These are phyloP conservation scores for Byssochlamys sp. DNA, from an alignment of 2,329 filamentous ascomycete species.

Conservation along the genomic window DNA sequence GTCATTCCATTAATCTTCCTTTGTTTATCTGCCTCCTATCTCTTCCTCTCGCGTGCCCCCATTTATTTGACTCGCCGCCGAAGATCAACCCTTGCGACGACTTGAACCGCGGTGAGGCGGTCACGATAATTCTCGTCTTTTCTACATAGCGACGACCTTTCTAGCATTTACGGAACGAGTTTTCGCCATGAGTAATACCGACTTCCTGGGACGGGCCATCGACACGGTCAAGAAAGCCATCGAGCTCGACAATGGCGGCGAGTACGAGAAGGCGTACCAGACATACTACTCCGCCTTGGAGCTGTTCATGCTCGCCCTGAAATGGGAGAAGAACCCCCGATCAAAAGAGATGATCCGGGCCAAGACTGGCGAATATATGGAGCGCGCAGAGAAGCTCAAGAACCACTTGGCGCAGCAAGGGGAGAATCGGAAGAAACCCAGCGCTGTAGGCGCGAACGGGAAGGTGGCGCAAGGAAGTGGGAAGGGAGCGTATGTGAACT, in stretches of 20 bases:
- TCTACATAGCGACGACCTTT: conserved; percentile 4
- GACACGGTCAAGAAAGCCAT: conserved; percentile 96
- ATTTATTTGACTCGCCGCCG: neutral
- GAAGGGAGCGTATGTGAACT: conserved; percentile 44
- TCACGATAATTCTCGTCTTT: neutral
- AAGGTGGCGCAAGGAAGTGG: conserved; percentile 41
- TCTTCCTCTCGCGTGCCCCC: neutral
- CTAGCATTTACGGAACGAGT: neutral
- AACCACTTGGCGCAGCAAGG: conserved; percentile 64
- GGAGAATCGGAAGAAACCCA: conserved; percentile 40
- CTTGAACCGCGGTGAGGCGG: neutral
- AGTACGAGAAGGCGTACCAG: conserved; percentile 95
- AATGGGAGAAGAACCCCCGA: conserved; percentile 98
- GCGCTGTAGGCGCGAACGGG: conserved; percentile 43
- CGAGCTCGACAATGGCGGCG: conserved; percentile 84
- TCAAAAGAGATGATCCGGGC: conserved; percentile 95
- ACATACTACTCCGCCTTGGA: conserved; percentile 92
- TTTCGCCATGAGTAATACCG: conserved; percentile 76
- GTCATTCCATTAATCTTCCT: neutral
- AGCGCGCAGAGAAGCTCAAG: conserved; percentile 96
- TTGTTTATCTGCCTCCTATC: neutral
- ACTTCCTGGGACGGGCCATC: conserved; percentile 94
- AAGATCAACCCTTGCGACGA: conserved; percentile 2
- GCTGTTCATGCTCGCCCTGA: conserved; percentile 95
- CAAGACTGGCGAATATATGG: conserved; percentile 95